A percentile compares a stretch with the other conserved stretches of the same genome.
These are phyloP conservation scores for Arabis alpina DNA, from an alignment of 345 rosid species.

Conservation along the genomic window DNA sequence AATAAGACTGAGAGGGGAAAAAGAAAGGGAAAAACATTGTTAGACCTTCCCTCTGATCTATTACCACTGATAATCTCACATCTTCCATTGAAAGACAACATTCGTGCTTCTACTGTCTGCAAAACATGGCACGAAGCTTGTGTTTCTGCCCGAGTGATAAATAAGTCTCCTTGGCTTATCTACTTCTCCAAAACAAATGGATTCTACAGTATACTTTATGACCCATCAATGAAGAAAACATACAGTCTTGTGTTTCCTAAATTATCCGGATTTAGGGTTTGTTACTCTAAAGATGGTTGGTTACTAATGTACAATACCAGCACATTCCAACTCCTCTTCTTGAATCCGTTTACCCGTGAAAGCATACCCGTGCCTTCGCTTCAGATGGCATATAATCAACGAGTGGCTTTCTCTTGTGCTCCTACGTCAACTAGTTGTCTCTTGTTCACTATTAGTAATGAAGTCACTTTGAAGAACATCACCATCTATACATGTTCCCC, in stretches of 20 bases:
- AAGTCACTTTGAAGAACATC: not conserved
- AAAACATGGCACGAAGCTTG: conserved; percentile 34
- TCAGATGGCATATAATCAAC: conserved; percentile 57
- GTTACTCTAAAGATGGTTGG: conserved; percentile 74
- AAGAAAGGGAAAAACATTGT: conserved; percentile 16
- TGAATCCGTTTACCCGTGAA: conserved; percentile 62
- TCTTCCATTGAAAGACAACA: conserved; percentile 33
- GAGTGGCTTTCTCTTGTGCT: conserved; percentile 71
- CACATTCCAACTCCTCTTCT: conserved; percentile 60
- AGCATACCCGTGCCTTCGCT: conserved; percentile 55
- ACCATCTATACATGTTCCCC: conserved; percentile 24
- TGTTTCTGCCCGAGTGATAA: conserved; percentile 45
- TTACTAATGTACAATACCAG: conserved; percentile 58
- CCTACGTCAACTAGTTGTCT: conserved; percentile 59
- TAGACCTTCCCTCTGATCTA: conserved; percentile 28
- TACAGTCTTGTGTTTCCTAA: conserved; percentile 60
- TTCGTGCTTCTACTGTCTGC: conserved; percentile 34
- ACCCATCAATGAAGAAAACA: conserved; percentile 58
- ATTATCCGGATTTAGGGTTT: conserved; percentile 60
- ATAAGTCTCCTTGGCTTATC: conserved; percentile 73
- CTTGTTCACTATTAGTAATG: conserved; percentile 51
- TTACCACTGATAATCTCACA: conserved; percentile 8
- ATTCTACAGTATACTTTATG: conserved; percentile 60
- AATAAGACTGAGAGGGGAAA: not conserved
- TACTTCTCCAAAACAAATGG: conserved; percentile 59